These are phyloP conservation scores for Coleophoma cylindrospora DNA, from an alignment of 2,329 filamentous ascomycete species.

Conservation along the genomic window DNA sequence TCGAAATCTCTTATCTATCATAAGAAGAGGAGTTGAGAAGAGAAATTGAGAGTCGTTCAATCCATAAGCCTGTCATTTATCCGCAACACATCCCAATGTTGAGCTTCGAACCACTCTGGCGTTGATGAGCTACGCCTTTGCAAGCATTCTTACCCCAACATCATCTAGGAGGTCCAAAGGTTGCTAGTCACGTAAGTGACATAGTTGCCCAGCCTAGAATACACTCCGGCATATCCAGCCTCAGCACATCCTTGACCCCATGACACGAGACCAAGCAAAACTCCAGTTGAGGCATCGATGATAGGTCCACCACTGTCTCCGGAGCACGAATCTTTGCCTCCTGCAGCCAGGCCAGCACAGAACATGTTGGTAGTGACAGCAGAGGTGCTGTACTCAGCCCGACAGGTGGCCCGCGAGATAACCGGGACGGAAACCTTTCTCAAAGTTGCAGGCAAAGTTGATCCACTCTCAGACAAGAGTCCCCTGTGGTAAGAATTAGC, in stretches of 20 bases:
- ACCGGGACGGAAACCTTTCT: slow-evolving; percentile 14
- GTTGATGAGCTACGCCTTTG: too few relatives aligned
- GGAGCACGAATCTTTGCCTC: slow-evolving; percentile 16
- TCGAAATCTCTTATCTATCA: too few relatives aligned
- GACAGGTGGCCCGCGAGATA: slow-evolving; percentile 10
- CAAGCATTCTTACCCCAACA: neutral
- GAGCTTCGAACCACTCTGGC: too few relatives aligned
- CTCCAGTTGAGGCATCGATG: slow-evolving; percentile 10
- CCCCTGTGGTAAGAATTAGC: neutral
- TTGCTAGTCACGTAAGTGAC: slow-evolving; percentile 2
- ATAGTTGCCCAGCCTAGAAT: slow-evolving; percentile 13
- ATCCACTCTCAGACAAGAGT: slow-evolving; percentile 3
- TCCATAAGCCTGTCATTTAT: too few relatives aligned
- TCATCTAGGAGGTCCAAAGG: neutral
- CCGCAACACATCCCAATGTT: too few relatives aligned
- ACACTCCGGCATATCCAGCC: slow-evolving; percentile 11
- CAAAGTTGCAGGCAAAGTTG: slow-evolving; percentile 7
- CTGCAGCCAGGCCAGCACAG: slow-evolving; percentile 13
- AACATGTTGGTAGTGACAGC: slow-evolving; percentile 12
- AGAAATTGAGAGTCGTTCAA: too few relatives aligned
- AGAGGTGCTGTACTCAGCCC: slow-evolving; percentile 8
- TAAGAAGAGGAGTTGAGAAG: too few relatives aligned
- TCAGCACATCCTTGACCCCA: slow-evolving; percentile 15
- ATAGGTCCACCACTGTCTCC: slow-evolving; percentile 18
- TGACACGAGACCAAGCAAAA: slow-evolving; percentile 13